phyloP scores from a whole-genome alignment of 2,329 filamentous ascomycete species.

The Penicillium palitans region DNA sequence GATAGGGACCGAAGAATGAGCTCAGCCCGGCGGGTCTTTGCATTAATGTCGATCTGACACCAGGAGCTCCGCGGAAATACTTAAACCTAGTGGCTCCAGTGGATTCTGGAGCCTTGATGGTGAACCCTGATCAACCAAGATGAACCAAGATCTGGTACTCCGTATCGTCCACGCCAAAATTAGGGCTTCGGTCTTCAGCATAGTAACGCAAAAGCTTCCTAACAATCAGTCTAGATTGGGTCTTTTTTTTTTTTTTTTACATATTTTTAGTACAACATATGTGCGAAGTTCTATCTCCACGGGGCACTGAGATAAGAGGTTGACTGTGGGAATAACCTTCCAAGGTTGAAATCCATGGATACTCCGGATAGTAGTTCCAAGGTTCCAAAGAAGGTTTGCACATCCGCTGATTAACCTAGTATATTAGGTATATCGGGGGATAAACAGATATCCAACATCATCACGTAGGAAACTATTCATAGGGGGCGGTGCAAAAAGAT shows the following conservation, averaged over 20 bases:
- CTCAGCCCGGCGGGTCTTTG: conserved; percentile 7
- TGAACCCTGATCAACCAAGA: not conserved
- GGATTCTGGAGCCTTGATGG: too few species aligned
- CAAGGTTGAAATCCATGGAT: not conserved
- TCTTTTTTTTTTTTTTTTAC: not conserved
- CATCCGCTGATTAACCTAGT: too few species aligned
- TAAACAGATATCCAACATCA: too few species aligned
- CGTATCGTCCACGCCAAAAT: not conserved
- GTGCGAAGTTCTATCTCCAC: not conserved
- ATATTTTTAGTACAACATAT: not conserved
- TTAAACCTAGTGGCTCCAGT: not conserved
- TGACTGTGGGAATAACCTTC: not conserved
- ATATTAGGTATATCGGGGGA: too few species aligned
- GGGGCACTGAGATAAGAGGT: conserved; percentile 13
- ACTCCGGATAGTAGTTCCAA: not conserved
- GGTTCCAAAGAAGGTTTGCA: too few species aligned
- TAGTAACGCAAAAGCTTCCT: too few species aligned
- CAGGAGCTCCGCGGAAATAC: conserved; percentile 26
- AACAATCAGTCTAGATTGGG: too few species aligned
- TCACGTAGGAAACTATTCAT: too few species aligned
- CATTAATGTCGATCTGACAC: conserved; percentile 5
- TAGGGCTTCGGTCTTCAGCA: not conserved
- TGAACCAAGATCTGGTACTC: not conserved
- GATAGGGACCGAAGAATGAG: conserved; percentile 16
- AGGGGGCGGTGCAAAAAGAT: too few species aligned